Percentiles rank a stretch among this genome's conserved stretches.
These are phyloP conservation scores for Carpinus fangiana DNA, from an alignment of 306 rosid species.

Conservation along the genomic window DNA sequence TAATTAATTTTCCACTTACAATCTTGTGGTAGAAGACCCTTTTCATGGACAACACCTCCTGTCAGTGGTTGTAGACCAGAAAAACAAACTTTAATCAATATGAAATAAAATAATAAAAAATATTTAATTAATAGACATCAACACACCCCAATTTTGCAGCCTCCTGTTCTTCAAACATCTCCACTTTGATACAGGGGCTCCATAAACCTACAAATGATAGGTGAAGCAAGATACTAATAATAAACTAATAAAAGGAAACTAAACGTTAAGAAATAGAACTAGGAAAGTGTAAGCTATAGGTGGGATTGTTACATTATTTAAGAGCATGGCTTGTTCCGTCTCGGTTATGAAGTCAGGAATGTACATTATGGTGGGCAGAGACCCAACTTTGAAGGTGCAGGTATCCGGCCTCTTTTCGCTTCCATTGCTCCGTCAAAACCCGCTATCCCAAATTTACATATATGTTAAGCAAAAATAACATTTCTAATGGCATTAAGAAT, in stretches of 20 bases:
- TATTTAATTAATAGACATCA: slow-evolving; percentile 1
- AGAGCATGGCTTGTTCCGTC: slow-evolving; percentile 48
- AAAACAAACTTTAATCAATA: slow-evolving; percentile 23
- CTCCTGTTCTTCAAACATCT: slow-evolving; percentile 78
- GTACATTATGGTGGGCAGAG: slow-evolving; percentile 60
- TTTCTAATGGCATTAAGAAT: background rate
- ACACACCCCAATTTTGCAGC: slow-evolving; percentile 89
- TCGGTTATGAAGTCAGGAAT: slow-evolving; percentile 65
- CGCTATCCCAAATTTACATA: background rate
- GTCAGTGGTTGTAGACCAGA: slow-evolving; percentile 30
- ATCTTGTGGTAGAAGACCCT: slow-evolving; percentile 82
- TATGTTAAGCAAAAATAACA: background rate
- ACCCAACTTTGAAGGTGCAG: slow-evolving; percentile 52
- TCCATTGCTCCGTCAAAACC: slow-evolving; percentile 39
- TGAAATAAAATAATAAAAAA: slow-evolving; percentile 9
- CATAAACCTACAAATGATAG: slow-evolving; percentile 55
- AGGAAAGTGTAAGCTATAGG: background rate
- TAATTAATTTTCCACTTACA: slow-evolving; percentile 49
- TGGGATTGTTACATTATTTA: slow-evolving; percentile 46
- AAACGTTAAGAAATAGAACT: background rate
- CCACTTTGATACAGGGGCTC: slow-evolving; percentile 76
- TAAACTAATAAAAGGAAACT: background rate
- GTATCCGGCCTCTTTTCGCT: slow-evolving; percentile 27
- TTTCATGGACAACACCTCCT: slow-evolving; percentile 94
- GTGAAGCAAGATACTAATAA: slow-evolving; percentile 15